These are phyloP conservation scores for Metarhizium robertsii DNA, from an alignment of 2,329 filamentous ascomycete genomes.

Conservation along the genomic window DNA sequence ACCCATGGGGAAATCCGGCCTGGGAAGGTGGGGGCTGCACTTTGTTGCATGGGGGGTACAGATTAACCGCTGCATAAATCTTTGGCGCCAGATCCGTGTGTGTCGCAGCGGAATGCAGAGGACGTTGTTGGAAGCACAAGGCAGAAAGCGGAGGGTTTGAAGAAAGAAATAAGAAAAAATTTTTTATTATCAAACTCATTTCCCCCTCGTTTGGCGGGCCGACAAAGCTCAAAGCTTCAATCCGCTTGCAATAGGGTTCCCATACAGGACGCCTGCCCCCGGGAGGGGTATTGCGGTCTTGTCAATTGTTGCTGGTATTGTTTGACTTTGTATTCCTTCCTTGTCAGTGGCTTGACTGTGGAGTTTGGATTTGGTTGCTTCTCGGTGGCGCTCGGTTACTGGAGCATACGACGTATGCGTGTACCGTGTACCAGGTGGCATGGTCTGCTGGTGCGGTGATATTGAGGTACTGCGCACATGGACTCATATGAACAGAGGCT, in stretches of 20 bases:
- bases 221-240: background rate
- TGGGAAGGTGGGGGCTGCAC: constrained; percentile 1
- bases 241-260: background rate
- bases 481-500: background rate
- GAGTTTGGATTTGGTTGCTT: background rate
- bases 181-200: background rate
- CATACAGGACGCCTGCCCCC: background rate
- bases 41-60: background rate
- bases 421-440: background rate
- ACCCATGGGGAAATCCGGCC: background rate
- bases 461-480: background rate
- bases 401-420: background rate
- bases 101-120: background rate
- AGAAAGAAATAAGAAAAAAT: background rate
- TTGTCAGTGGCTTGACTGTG: background rate
- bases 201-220: background rate
- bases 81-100: constrained; percentile 1
- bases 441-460: too few relatives aligned
- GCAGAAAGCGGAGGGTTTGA: background rate
- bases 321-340: background rate
- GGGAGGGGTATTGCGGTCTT: background rate
- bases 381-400: background rate
- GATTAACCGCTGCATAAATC: constrained; percentile 1
- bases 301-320: background rate
- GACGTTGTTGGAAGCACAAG: background rate